Base-by-base conservation (phyloP, 2,329 filamentous ascomycete genomes). In the Fusarium sambucinum region DNA sequence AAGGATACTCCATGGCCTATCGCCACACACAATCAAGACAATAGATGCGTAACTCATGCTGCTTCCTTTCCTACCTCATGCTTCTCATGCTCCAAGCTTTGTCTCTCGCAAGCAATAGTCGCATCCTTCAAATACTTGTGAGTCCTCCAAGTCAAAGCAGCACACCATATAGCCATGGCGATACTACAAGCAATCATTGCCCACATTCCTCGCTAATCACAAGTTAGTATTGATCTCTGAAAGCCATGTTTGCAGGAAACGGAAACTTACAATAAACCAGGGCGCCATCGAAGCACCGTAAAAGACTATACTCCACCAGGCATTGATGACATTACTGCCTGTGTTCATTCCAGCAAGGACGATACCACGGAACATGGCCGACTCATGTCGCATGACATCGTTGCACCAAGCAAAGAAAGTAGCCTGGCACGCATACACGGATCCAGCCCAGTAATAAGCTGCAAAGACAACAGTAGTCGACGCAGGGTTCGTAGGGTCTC, bases 381-480 rank as follows among this genome's bases (percentile, higher is more conserved):
- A 86, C 70, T 91, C 86, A 56, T 86, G 85, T 10, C 88, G 83
- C 80, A 91, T 86, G 3, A 88, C 87, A 71, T 92, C 90, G 69
- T 93, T 92, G 23, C 89, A 90, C 90, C 90, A 92, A 0, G 90
- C 90, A 69, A 93, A 92, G 70, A 92, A 92, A 0, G 88, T 90
- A 1, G 90, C 89, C 76, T 93, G 90, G 71, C 90, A 91, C 0
- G 90, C 90, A 69, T 92, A 92, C 0, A 92, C 88, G 5, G 85
- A 81, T 1, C 90, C 90, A 0, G 89, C 88, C 86, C 87, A 90
- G 76, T 92, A 92, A 70, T 91, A 92, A 6, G 89, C 89, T 0
- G 77, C 89, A 63, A 92, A 90, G 0, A 88, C 84, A 2, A 86
- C 80, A 0, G 83, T 73, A 0, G 86, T 89, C 4, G 83, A 84